Percentiles rank a stretch among this genome's conserved stretches.
These are phyloP conservation scores for Plasmodium coatneyi DNA, from an alignment of 169 alveolate genomes.

Conservation along the genomic window DNA sequence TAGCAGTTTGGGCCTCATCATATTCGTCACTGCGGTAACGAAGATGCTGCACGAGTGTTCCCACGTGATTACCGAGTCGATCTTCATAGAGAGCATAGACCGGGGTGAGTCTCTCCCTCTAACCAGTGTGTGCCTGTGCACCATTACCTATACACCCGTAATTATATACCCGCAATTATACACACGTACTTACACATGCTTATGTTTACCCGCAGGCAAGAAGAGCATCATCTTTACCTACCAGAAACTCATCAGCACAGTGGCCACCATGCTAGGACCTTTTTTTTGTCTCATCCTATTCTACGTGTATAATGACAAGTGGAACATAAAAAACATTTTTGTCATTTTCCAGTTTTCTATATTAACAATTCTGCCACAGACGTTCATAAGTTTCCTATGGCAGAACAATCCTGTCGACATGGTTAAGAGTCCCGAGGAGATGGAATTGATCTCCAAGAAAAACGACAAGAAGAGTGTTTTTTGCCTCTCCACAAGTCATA, in stretches of 20 bases:
- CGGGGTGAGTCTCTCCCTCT: conserved; percentile 1
- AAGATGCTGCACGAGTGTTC: conserved; percentile 61
- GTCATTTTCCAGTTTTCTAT: conserved; percentile 66
- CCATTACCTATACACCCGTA: neutral
- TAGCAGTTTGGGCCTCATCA: conserved; percentile 26
- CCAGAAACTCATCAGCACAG: conserved; percentile 66
- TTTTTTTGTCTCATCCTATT: conserved; percentile 63
- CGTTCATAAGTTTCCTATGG: conserved; percentile 55
- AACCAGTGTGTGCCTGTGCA: neutral
- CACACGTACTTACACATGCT: neutral
- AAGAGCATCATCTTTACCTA: conserved; percentile 59
- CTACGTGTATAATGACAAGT: conserved; percentile 44
- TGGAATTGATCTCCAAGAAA: conserved; percentile 9
- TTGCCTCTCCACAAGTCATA: conserved; percentile 37
- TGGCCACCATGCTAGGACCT: conserved; percentile 66
- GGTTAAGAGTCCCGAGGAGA: conserved; percentile 32
- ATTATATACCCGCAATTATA: neutral
- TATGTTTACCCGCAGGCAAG: conserved; percentile 5
- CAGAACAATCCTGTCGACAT: neutral
- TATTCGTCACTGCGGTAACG: conserved; percentile 55
- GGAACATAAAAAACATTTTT: conserved; percentile 62
- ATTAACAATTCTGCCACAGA: conserved; percentile 56
- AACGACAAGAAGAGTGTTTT: conserved; percentile 2
- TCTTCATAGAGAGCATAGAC: conserved; percentile 70
- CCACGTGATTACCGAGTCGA: conserved; percentile 67